phyloP scores from a whole-genome alignment of 495 filamentous ascomycete genomes.

The Barbatosphaeria neglecta region DNA sequence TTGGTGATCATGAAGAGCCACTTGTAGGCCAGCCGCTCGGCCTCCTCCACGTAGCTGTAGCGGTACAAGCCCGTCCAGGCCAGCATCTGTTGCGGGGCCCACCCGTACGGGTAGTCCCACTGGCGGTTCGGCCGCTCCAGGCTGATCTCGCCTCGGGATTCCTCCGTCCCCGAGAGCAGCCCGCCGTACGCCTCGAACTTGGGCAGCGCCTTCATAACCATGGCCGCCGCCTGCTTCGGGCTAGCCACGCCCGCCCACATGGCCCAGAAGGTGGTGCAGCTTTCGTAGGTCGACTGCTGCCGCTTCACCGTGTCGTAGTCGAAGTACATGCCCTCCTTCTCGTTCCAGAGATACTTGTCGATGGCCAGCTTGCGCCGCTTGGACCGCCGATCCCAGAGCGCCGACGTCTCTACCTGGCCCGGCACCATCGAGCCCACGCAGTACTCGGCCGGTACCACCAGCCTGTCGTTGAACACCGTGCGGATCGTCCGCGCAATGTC shows the following conservation, averaged over 20 bases:
- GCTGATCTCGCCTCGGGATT: slow-evolving; percentile 68
- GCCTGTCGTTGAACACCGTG: slow-evolving; percentile 63
- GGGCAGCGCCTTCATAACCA: slow-evolving; percentile 69
- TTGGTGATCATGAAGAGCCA: slow-evolving; percentile 98
- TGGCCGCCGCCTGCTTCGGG: slow-evolving; percentile 62
- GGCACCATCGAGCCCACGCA: slow-evolving; percentile 45
- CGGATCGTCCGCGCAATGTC: slow-evolving; percentile 82
- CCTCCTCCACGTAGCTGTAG: slow-evolving; percentile 84
- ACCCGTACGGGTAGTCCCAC: slow-evolving; percentile 97
- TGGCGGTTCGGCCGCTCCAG: slow-evolving; percentile 84
- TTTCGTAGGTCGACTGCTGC: slow-evolving; percentile 68
- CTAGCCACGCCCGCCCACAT: slow-evolving; percentile 85
- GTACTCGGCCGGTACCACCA: slow-evolving; percentile 71
- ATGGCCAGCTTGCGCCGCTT: slow-evolving; percentile 67
- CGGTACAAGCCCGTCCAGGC: slow-evolving; percentile 86
- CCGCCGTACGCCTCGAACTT: slow-evolving; percentile 80
- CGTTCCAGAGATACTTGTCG: slow-evolving; percentile 85
- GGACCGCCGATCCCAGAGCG: slow-evolving; percentile 77
- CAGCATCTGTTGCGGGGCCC: slow-evolving; percentile 97
- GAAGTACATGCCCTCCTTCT: slow-evolving; percentile 85
- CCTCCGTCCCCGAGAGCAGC: slow-evolving; percentile 76
- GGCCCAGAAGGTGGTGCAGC: slow-evolving; percentile 87
- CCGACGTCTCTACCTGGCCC: slow-evolving; percentile 61
- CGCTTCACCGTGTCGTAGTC: slow-evolving; percentile 84
- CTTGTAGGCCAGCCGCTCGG: slow-evolving; percentile 77